phyloP scores from a whole-genome alignment of 2,329 filamentous ascomycete genomes.

The Ilyonectria destructans region DNA sequence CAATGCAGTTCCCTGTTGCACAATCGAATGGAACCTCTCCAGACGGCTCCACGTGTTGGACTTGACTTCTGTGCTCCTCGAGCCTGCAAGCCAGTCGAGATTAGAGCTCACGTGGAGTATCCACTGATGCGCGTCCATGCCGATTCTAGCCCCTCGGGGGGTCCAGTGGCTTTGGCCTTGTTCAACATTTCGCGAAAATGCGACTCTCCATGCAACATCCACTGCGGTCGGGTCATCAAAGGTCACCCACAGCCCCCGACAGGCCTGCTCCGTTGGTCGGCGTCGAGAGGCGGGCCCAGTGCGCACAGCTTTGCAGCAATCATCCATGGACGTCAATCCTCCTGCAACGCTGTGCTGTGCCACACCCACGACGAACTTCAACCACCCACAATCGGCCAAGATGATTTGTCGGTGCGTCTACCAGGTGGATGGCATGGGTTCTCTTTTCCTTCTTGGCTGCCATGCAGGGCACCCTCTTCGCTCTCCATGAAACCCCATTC shows the following conservation, averaged over 20 bases:
- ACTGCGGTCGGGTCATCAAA: slow-evolving; percentile 39
- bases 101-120: slow-evolving; percentile 50
- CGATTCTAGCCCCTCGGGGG: slow-evolving; percentile 45
- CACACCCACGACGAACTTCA: slow-evolving; percentile 41
- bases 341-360: slow-evolving; percentile 40
- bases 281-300: slow-evolving; percentile 23
- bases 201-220: slow-evolving; percentile 41
- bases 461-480: slow-evolving; percentile 37
- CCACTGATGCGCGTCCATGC: slow-evolving; percentile 52
- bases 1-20: slow-evolving; percentile 41
- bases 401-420: slow-evolving; percentile 39
- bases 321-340: slow-evolving; percentile 35
- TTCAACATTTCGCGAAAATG: slow-evolving; percentile 44
- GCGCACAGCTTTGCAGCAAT: slow-evolving; percentile 30
- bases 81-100: slow-evolving; percentile 46
- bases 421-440: slow-evolving; percentile 43
- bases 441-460: slow-evolving; percentile 47
- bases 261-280: slow-evolving; percentile 31
- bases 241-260: slow-evolving; percentile 21
- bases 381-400: slow-evolving; percentile 29
- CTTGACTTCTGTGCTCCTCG: slow-evolving; percentile 44
- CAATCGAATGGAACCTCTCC: slow-evolving; percentile 47
- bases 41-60: slow-evolving; percentile 51
- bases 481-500: slow-evolving; percentile 30
- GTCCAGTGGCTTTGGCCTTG: slow-evolving; percentile 47